These are phyloP conservation scores for Phytopythium mirpurense DNA, from an alignment of 352 stramenopile genomes.

Conservation along the genomic window DNA sequence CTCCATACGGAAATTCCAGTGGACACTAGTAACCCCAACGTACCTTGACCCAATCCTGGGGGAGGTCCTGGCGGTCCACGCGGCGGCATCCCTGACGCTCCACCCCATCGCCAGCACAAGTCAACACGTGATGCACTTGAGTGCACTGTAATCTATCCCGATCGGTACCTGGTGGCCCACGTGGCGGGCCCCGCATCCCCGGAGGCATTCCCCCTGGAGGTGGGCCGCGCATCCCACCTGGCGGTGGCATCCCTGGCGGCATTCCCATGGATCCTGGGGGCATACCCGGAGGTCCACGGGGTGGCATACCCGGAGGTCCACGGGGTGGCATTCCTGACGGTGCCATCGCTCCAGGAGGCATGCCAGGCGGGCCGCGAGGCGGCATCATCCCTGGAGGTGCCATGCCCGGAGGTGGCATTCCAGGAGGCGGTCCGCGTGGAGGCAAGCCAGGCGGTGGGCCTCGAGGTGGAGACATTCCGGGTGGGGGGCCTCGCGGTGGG, in stretches of 20 bases:
- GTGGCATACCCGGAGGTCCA: neutral
- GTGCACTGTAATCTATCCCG: neutral
- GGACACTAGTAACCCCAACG: neutral
- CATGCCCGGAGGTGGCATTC: conserved; percentile 9
- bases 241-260: too few relatives aligned
- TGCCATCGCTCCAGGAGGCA: conserved; percentile 14
- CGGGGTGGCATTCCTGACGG: conserved; percentile 10
- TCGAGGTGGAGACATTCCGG: conserved; percentile 5
- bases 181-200: conserved; percentile 10
- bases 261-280: neutral
- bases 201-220: neutral
- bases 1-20: neutral
- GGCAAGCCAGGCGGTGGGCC: conserved; percentile 18
- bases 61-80: conserved; percentile 18
- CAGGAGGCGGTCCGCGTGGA: conserved; percentile 11
- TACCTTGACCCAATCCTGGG: conserved; percentile 2
- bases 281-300: too few relatives aligned
- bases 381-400: conserved; percentile 3
- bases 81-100: conserved; percentile 5
- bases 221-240: too few relatives aligned
- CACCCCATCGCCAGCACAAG: neutral
- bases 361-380: conserved; percentile 13
- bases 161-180: conserved; percentile 13
- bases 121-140: neutral
- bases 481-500: conserved; percentile 6